These are phyloP conservation scores for Rubia yunnanensis DNA, from an alignment of 257 asterid genomes.

Conservation along the genomic window DNA sequence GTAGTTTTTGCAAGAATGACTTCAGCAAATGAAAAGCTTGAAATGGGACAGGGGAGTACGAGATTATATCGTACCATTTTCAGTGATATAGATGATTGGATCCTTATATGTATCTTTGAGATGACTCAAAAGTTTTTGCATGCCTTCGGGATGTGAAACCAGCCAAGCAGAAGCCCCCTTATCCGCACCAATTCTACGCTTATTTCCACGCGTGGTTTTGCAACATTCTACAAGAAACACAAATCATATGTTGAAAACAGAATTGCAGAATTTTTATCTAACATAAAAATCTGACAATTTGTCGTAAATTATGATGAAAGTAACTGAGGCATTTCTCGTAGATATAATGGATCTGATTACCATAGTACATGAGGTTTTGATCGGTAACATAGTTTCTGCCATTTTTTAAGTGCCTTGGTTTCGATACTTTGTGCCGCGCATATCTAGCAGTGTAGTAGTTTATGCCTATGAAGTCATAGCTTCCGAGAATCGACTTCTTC, in stretches of 20 bases:
- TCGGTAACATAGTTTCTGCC: conserved; percentile 1
- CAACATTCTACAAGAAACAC: background rate
- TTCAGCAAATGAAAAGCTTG: background rate
- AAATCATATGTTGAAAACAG: background rate
- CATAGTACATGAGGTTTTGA: background rate
- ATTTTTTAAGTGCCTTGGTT: background rate
- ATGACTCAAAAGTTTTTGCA: conserved; percentile 7
- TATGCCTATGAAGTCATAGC: conserved; percentile 5
- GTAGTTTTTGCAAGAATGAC: no score
- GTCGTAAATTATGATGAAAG: no score
- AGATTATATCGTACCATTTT: conserved; percentile 21
- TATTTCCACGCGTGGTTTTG: background rate
- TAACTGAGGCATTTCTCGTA: no score
- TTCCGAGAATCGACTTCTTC: background rate
- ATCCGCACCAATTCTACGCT: background rate
- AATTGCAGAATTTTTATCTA: no score
- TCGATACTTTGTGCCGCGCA: background rate
- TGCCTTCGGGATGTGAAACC: conserved; percentile 5
- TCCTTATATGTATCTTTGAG: conserved; percentile 23
- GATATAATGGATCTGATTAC: background rate
- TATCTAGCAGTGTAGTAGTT: conserved; percentile 7
- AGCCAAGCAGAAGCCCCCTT: conserved; percentile 10
- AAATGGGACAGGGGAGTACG: background rate
- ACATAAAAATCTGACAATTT: no score
- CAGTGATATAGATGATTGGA: conserved; percentile 41